These are phyloP conservation scores for Filobasidium floriforme DNA, from an alignment of 768 basidiomycete species.

Conservation along the genomic window DNA sequence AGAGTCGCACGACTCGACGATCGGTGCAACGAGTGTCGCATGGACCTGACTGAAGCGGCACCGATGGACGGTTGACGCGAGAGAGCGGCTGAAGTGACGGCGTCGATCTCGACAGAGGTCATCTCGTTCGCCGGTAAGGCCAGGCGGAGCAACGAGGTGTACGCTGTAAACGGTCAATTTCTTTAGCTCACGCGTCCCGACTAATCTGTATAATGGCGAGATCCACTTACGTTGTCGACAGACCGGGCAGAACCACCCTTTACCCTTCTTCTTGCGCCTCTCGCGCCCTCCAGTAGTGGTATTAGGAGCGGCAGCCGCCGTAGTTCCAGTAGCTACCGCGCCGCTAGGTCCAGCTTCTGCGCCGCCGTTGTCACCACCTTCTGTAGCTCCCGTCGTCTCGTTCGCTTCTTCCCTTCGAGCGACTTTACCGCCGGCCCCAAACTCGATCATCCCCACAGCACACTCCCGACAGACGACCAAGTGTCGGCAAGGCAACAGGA, in stretches of 20 bases:
- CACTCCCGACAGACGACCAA: constrained; percentile 93
- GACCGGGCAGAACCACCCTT: constrained; percentile 96
- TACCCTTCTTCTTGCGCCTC: constrained; percentile 76
- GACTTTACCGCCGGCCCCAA: constrained; percentile 83
- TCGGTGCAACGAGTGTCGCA: constrained; percentile 20
- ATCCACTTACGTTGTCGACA: constrained; percentile 76
- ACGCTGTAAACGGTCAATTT: constrained; percentile 51
- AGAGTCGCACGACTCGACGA: constrained; percentile 37
- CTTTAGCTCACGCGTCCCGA: not conserved
- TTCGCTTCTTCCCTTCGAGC: constrained; percentile 50
- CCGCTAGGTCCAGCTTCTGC: constrained; percentile 28
- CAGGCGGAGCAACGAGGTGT: constrained; percentile 76
- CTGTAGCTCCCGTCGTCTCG: constrained; percentile 41
- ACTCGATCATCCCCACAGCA: constrained; percentile 94
- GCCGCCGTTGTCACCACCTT: constrained; percentile 34
- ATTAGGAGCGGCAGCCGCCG: constrained; percentile 26
- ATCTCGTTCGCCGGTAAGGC: constrained; percentile 48
- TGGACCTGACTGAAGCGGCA: constrained; percentile 32
- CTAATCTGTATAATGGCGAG: not conserved
- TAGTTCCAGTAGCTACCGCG: constrained; percentile 8
- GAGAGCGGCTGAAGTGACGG: constrained; percentile 16
- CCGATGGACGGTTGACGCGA: constrained; percentile 14
- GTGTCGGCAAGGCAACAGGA: constrained; percentile 85
- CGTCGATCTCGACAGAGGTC: constrained; percentile 16
- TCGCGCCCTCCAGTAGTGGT: constrained; percentile 45